These are phyloP conservation scores for Daedaleopsis nitida DNA, from an alignment of 768 basidiomycete genomes.

Conservation along the genomic window DNA sequence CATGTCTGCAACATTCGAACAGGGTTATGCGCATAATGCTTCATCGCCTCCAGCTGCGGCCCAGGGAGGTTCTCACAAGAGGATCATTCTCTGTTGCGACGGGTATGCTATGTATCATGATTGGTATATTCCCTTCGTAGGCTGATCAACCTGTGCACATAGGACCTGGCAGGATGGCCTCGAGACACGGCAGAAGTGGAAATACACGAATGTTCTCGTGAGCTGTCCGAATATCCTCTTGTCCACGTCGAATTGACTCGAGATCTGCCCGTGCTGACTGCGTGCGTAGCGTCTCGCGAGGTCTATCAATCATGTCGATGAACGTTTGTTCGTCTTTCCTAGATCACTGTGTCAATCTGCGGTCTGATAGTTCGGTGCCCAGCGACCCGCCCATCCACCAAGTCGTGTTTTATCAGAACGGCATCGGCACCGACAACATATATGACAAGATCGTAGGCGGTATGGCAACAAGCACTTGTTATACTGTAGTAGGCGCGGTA, in stretches of 20 bases:
- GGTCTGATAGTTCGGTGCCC: background rate
- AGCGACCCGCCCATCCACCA: conserved; percentile 32
- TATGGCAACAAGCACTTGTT: conserved; percentile 23
- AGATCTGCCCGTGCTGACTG: background rate
- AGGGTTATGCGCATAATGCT: too few relatives aligned
- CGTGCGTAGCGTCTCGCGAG: conserved; percentile 31
- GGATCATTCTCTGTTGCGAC: conserved; percentile 75
- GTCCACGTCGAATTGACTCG: background rate
- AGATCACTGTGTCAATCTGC: too few relatives aligned
- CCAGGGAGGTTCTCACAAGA: conserved; percentile 41
- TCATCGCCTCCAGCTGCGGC: background rate
- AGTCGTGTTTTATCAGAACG: conserved; percentile 36
- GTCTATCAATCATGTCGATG: conserved; percentile 33
- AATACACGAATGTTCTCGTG: conserved; percentile 36
- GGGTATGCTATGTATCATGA: conserved; percentile 51
- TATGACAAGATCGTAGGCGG: conserved; percentile 67
- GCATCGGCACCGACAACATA: conserved; percentile 55
- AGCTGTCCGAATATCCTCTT: background rate
- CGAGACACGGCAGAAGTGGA: conserved; percentile 30
- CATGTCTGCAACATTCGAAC: too few relatives aligned
- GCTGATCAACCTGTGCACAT: too few relatives aligned
- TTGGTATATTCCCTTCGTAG: background rate
- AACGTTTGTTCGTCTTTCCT: conserved; percentile 26
- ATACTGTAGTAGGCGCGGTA: too few relatives aligned
- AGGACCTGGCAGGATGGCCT: conserved; percentile 76